Evolutionary conservation across 352 stramenopile species (phyloP).

Genomic region (Phytophthora capsici): DNA sequence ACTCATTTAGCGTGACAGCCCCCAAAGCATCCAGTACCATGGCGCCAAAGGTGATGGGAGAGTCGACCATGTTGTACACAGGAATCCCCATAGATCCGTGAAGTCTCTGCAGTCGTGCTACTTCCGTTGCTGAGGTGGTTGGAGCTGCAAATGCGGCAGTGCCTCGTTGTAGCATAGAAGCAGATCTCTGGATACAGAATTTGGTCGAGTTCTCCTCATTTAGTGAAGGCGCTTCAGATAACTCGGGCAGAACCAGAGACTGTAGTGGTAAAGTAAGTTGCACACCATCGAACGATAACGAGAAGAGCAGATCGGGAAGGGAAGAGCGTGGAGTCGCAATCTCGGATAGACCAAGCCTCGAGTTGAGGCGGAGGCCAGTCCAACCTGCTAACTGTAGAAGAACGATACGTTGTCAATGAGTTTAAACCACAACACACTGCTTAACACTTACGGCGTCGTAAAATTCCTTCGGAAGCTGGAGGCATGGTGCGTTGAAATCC

Average conservation of each 20-base stretch:
- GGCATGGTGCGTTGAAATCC: conserved; percentile 66
- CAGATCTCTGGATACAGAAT: conserved; percentile 63
- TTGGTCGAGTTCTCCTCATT: conserved; percentile 15
- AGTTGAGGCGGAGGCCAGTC: conserved; percentile 54
- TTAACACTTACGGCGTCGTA: conserved; percentile 52
- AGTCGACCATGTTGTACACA: conserved; percentile 78
- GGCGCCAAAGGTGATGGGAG: conserved; percentile 61
- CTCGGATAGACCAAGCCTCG: conserved; percentile 54
- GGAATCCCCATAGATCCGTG: conserved; percentile 52
- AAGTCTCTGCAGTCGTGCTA: conserved; percentile 55
- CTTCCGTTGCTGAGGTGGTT: conserved; percentile 48
- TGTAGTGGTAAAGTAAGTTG: conserved; percentile 52
- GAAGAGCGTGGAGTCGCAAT: conserved; percentile 20
- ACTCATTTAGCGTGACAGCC: conserved; percentile 51
- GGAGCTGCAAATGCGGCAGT: conserved; percentile 50
- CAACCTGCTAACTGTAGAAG: conserved; percentile 54
- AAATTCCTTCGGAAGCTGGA: conserved; percentile 66
- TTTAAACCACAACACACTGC: too few species aligned
- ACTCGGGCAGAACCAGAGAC: conserved; percentile 45
- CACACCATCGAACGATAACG: conserved; percentile 42
- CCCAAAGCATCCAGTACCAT: conserved; percentile 62
- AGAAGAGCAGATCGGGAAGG: conserved; percentile 55
- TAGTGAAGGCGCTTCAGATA: conserved; percentile 15
- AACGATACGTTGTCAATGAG: not conserved
- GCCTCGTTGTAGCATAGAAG: conserved; percentile 63